A percentile compares a stretch with the other conserved stretches of the same genome.
Evolutionary conservation across 345 rosid species (phyloP).

Genomic region (Acer campestre): DNA sequence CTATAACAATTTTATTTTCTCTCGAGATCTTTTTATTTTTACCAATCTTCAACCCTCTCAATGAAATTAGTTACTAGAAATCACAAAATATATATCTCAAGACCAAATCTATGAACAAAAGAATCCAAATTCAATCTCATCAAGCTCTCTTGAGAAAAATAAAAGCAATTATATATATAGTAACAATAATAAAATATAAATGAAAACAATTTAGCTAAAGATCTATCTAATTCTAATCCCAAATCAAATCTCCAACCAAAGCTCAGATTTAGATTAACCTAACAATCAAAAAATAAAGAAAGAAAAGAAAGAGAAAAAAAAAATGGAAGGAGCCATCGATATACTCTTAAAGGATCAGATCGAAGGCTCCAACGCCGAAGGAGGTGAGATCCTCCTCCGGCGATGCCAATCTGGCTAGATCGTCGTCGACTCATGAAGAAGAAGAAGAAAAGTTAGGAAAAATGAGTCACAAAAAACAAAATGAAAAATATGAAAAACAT

Average conservation of each 20-base stretch:
- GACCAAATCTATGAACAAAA: background rate
- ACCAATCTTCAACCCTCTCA: background rate
- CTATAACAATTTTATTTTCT: background rate
- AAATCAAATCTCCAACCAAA: background rate
- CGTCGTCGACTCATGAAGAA: too few relatives aligned
- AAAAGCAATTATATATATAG: background rate
- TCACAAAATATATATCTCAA: background rate
- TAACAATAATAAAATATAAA: too few relatives aligned
- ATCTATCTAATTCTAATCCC: constrained; percentile 9
- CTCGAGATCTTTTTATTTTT: too few relatives aligned
- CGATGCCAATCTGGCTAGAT: too few relatives aligned
- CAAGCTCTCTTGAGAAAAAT: constrained; percentile 11
- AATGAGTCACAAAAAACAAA: too few relatives aligned
- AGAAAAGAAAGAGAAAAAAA: background rate
- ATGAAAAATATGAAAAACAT: too few relatives aligned
- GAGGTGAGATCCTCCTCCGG: too few relatives aligned
- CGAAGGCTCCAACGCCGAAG: too few relatives aligned
- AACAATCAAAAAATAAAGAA: background rate
- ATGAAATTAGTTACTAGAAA: background rate
- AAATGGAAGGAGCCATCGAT: too few relatives aligned
- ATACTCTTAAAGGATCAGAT: too few relatives aligned
- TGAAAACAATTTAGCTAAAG: background rate
- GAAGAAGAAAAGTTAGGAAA: too few relatives aligned
- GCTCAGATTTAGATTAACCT: background rate
- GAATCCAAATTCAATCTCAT: constrained; percentile 20